These are phyloP conservation scores for Microsporum ferrugineum DNA, from an alignment of 2,329 filamentous ascomycete genomes.

Conservation along the genomic window DNA sequence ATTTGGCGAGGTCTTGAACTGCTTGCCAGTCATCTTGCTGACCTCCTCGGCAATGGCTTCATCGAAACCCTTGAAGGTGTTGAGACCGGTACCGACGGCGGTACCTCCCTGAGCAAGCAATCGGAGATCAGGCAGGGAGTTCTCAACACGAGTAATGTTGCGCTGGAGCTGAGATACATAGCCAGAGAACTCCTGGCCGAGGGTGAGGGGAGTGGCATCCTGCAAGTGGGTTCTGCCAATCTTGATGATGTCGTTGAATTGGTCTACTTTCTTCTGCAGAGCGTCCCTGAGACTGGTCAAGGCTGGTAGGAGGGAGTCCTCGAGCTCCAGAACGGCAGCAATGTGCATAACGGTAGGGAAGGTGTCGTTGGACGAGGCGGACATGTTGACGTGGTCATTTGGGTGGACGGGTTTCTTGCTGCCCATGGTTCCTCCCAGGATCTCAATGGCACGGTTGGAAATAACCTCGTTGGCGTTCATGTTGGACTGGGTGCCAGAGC, in stretches of 20 bases:
- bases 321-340: conserved; percentile 85
- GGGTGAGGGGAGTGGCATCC: conserved; percentile 88
- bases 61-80: conserved; percentile 93
- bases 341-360: conserved; percentile 99
- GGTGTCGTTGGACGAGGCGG: conserved; percentile 95
- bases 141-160: conserved; percentile 76
- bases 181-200: conserved; percentile 95
- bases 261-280: conserved; percentile 76
- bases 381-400: conserved; percentile 99
- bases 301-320: conserved; percentile 71
- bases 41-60: conserved; percentile 88
- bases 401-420: conserved; percentile 98
- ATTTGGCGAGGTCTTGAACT: conserved; percentile 95
- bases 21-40: conserved; percentile 77
- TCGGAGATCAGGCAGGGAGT: conserved; percentile 68
- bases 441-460: conserved; percentile 97
- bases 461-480: conserved; percentile 99
- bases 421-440: conserved; percentile 85
- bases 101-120: conserved; percentile 91
- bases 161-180: conserved; percentile 92
- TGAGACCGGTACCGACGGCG: conserved; percentile 92
- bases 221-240: conserved; percentile 96
- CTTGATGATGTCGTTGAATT: conserved; percentile 94
- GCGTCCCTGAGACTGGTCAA: conserved; percentile 71
- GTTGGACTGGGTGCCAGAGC: conserved; percentile 96